Evolutionary conservation across 345 rosid genomes (phyloP), one percentile per base, ranked within the genome.

Genomic region (Streptanthus diversifolius): DNA sequence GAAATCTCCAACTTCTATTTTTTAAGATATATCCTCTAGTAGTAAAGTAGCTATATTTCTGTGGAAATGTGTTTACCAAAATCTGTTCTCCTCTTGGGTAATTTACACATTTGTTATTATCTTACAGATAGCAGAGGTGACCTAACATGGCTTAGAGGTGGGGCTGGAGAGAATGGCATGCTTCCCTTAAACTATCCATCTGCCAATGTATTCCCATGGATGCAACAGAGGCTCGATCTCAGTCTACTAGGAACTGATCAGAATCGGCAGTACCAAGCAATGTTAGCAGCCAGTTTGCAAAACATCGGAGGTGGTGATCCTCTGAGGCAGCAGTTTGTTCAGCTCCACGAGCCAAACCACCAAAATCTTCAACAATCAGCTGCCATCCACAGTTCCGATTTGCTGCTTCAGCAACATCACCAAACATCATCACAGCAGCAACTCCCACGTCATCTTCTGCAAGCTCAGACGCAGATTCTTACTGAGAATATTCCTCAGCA

Each of bases 171-270:
- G 19, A 86, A 74, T 53, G 87, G 84, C 35, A 39, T 83, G 51
- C 81, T 82, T 22, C 77, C 88, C 12, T 44, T 85, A 36, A 86
- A 82, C 75, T 83, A 83, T 58, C 88, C 81, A n/a, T 73, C 88
- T 72, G 75, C 75, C 11, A 73, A 78, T 66, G 63, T 80, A 62
- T 71, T 72, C 54, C 87, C 95, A 9, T 85, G 87, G 91, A 83
- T 84, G 78, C 95, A 88, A 65, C 91, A 75, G 82, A 80, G 84
- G 52, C 58, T 83, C 9, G 91, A 88, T 41, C 81, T 80, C 4
- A 43, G 70, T 8, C 53, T 82, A 61, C 81, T 81, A 41, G 85
- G 83, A 27, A 76, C 68, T 75, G 85, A 81, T 76, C 83, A 81
- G 35, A 80, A 66, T 74, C 88, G 78, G 66, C 83, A 73, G 78